phyloP scores from a whole-genome alignment of 768 basidiomycete genomes.

The Porpolomopsis calyptriformis region DNA sequence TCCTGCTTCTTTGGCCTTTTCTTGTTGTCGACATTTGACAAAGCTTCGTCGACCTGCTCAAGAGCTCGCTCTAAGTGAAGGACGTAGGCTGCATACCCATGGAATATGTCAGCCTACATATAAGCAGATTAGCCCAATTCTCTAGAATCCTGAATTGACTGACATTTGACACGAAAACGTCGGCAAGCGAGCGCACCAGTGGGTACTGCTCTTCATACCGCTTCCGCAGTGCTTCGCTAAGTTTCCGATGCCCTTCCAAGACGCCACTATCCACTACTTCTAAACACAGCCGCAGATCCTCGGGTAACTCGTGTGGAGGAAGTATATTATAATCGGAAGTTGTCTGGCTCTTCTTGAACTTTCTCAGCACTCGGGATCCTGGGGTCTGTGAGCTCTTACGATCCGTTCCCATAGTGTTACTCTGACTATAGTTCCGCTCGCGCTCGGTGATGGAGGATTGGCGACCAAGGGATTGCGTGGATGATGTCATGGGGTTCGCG shows the following conservation, averaged over 20 bases:
- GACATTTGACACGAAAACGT: slow-evolving; percentile 93
- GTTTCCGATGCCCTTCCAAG: slow-evolving; percentile 76
- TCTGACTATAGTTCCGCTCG: slow-evolving; percentile 42
- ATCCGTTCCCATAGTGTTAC: slow-evolving; percentile 22
- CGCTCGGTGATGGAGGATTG: slow-evolving; percentile 49
- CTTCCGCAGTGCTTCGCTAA: slow-evolving; percentile 77
- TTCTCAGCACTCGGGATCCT: slow-evolving; percentile 42
- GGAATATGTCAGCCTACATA: slow-evolving; percentile 77
- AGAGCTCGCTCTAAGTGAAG: slow-evolving; percentile 89
- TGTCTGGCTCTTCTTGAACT: slow-evolving; percentile 56
- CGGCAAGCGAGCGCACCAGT: slow-evolving; percentile 82
- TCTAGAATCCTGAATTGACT: slow-evolving; percentile 21
- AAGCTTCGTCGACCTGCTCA: slow-evolving; percentile 73
- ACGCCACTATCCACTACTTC: slow-evolving; percentile 83
- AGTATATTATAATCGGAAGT: slow-evolving; percentile 39
- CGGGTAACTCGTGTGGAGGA: slow-evolving; percentile 73
- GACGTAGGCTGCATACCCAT: slow-evolving; percentile 90
- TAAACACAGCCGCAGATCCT: slow-evolving; percentile 75
- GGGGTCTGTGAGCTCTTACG: slow-evolving; percentile 24
- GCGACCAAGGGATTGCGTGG: slow-evolving; percentile 67
- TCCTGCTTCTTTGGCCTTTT: slow-evolving; percentile 76
- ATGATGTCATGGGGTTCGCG: slow-evolving; percentile 40
- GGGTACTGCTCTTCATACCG: slow-evolving; percentile 95
- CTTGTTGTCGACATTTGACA: slow-evolving; percentile 42
- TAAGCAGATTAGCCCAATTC: slow-evolving; percentile 12